Percentiles rank a stretch among this genome's conserved stretches.
phyloP scores from a whole-genome alignment of 1,284 basidiomycete species.

The Ceratobasidium papillatum region DNA sequence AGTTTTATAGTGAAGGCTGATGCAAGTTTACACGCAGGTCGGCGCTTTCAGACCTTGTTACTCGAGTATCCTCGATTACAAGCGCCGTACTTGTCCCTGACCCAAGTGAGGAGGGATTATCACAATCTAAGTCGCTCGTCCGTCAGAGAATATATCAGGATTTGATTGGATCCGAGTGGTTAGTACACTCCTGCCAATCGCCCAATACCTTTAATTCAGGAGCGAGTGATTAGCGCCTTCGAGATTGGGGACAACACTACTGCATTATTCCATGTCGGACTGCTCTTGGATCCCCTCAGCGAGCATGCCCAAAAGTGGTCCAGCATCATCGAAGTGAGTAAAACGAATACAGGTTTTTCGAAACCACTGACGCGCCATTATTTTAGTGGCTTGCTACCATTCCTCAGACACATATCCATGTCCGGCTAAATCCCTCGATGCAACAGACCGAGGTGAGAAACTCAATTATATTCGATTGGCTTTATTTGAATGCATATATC shows the following conservation, averaged over 20 bases:
- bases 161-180: constrained; percentile 73
- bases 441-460: constrained; percentile 67
- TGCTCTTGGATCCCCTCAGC: constrained; percentile 86
- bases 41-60: constrained; percentile 66
- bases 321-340: constrained; percentile 72
- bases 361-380: neutral
- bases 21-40: constrained; percentile 53
- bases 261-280: constrained; percentile 76
- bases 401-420: constrained; percentile 66
- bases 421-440: constrained; percentile 77
- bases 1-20: neutral
- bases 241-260: constrained; percentile 70
- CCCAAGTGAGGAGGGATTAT: constrained; percentile 75
- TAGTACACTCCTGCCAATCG: constrained; percentile 47
- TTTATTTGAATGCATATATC: neutral
- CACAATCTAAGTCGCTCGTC: constrained; percentile 58
- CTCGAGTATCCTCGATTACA: constrained; percentile 74
- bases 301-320: constrained; percentile 88
- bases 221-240: constrained; percentile 63
- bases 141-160: constrained; percentile 60
- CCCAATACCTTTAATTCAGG: constrained; percentile 8
- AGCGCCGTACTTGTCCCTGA: constrained; percentile 72
- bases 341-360: neutral
- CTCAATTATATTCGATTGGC: neutral
- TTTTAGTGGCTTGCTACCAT: constrained; percentile 55